Evolutionary conservation across 495 filamentous ascomycete species (phyloP), one percentile per base, ranked within the genome.

Genomic region (Lindgomyces ingoldianus): DNA sequence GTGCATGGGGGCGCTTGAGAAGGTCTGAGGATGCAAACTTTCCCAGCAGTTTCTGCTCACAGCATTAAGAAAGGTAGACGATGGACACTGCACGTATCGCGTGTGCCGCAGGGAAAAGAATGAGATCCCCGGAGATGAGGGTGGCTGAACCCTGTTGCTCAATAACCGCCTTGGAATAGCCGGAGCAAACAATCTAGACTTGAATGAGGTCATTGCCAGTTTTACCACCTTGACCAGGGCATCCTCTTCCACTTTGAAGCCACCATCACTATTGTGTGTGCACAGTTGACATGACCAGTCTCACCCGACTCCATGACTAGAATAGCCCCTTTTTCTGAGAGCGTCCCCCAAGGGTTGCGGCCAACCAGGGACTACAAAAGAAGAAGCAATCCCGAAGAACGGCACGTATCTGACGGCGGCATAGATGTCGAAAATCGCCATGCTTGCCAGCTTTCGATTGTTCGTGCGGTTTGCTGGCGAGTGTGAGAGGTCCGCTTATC

Each of bases 151-250:
- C 50, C 57, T 67, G 64, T 36, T 56, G 63, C 60, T 66, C 63
- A 45, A 51, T 25, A 39, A n/a, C 49, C 11, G 25, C 9, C 51
- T 48, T 9, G 56, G 57, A 66, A 49, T 57, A 56, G 39, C 50
- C 63, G 49, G 44, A 44, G 3, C 45, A 58, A 22, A 53, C 16
- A 24, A 16, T 14, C 29, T 48, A 10, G 36, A 27, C 1, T 57
- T 62, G 64, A 67, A 67, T 67, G 64, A 67, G 60, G 64, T 67
- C 64, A 67, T 67, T 41, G 57, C 49, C 22, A 19, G 42, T 47
- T 45, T 45, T 18, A 59, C 19, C 25, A 9, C 56, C 47, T n/a
- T 42, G 26, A 30, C 48, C 48, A 52, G 11, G 36, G 26, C 55
- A 19, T 58, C 8, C 6, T 22, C 44, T 39, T 9, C 30, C 41